Evolutionary conservation across 345 rosid species (phyloP).

Genomic region (Stellera chamaejasme): DNA sequence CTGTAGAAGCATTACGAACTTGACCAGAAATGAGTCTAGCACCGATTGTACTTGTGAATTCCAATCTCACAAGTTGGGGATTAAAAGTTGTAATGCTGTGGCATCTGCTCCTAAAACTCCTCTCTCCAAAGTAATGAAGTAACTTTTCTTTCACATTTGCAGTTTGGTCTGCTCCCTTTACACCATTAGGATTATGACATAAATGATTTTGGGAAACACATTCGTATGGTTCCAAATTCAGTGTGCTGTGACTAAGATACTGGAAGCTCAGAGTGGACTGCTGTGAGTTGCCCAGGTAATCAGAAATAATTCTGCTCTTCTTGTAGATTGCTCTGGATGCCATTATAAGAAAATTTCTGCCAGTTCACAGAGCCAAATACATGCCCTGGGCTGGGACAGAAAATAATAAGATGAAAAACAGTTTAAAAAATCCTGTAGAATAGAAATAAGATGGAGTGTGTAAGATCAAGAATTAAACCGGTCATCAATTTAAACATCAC

Average conservation of each 20-base stretch:
- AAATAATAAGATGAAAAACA: too few relatives aligned
- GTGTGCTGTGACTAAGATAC: constrained; percentile 22
- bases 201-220: constrained; percentile 18
- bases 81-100: constrained; percentile 20
- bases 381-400: background rate
- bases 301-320: constrained; percentile 40
- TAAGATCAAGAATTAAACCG: too few relatives aligned
- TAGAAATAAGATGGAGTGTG: too few relatives aligned
- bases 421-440: too few relatives aligned
- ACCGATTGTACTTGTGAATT: constrained; percentile 20
- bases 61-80: constrained; percentile 21
- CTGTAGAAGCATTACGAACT: constrained; percentile 48
- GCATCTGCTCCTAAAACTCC: constrained; percentile 16
- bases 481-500: too few relatives aligned
- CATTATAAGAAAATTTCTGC: constrained; percentile 31
- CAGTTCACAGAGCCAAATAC: constrained; percentile 13
- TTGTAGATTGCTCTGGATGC: constrained; percentile 63
- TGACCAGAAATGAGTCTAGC: constrained; percentile 24
- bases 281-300: constrained; percentile 32
- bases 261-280: constrained; percentile 35
- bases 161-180: constrained; percentile 9
- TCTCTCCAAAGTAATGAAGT: constrained; percentile 15
- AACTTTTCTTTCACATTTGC: constrained; percentile 20
- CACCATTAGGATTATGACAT: constrained; percentile 10
- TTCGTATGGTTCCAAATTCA: constrained; percentile 18